phyloP scores from a whole-genome alignment of 1,139 yeast species.

The Taiozyma sp. region DNA sequence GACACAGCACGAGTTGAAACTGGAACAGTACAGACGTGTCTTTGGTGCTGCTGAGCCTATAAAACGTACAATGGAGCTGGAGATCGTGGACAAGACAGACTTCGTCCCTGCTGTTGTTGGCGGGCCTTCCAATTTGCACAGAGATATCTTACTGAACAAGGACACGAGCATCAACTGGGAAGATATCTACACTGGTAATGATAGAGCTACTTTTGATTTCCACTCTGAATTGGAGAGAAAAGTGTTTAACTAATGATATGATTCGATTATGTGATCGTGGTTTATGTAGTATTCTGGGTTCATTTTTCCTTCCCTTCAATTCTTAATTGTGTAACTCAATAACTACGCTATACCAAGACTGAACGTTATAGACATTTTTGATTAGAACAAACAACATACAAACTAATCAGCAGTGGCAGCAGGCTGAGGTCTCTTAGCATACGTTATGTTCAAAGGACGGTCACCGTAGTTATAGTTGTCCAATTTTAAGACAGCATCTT shows the following conservation, averaged over 20 bases:
- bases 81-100: constrained; percentile 68
- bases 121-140: constrained; percentile 51
- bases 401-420: neutral
- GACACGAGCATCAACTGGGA: constrained; percentile 89
- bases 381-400: neutral
- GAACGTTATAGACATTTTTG: too few relatives aligned
- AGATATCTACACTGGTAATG: constrained; percentile 60
- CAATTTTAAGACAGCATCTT: constrained; percentile 66
- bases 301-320: neutral
- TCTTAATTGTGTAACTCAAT: too few relatives aligned
- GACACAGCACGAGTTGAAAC: constrained; percentile 60
- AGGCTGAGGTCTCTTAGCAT: constrained; percentile 33
- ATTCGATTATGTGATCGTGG: neutral
- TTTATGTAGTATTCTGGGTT: neutral
- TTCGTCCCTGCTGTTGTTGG: constrained; percentile 61
- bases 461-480: constrained; percentile 83
- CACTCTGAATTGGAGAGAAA: constrained; percentile 69
- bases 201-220: constrained; percentile 34
- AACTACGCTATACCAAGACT: too few relatives aligned
- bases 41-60: constrained; percentile 95
- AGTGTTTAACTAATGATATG: constrained; percentile 1
- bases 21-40: constrained; percentile 75
- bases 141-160: constrained; percentile 71
- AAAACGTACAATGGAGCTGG: constrained; percentile 81
- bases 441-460: constrained; percentile 60